Evolutionary conservation across 192 early-diverging fungal genomes (phyloP), one percentile per base, ranked within the genome.

Genomic region (Coemansia sp.): DNA sequence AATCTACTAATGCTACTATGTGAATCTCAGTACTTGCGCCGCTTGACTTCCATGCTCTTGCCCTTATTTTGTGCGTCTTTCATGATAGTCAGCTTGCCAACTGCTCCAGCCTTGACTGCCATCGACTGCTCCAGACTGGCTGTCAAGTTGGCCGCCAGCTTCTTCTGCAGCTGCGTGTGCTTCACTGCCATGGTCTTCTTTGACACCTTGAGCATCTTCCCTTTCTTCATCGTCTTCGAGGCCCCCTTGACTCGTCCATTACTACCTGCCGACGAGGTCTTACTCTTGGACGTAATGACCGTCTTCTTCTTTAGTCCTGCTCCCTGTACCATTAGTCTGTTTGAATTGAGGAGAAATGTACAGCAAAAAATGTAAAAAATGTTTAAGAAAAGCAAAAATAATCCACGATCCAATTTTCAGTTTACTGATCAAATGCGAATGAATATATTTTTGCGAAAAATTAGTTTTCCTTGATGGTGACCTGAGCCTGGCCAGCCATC

Each of bases 51-150:
- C 15, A 79, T 75, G n/a, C 67, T 71, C 60, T 83, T 76, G 23
- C 83, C 87, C 60, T 83, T 72, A 3, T 80, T 72, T 50, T 82
- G 85, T 23, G 82, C 72, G 1, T 66, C 67, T 69, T 85, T 87
- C 87, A 90, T 87, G 25, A 90, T 90, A 1, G 85, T 87, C 59
- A 90, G 79, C 65, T 90, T 90, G 29, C 89, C 89, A 2, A 87
- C 85, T 1, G 85, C 76, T 2, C 83, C 86, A 0, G 89, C 89
- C 67, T 86, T 86, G 57, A 83, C 86, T 12, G 87, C 80, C 89
- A 90, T 88, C 11, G 79, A 64, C 45, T 82, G 79, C 60, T 82
- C 79, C 14, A 82, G 65, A 7, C 59, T 66, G 29, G 64, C 55
- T 0, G 79, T 82, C 54, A 82, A 63, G 41, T 58, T 61, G 4